Base-by-base conservation (phyloP, 1,284 basidiomycete species). In the Naganishia albida region DNA sequence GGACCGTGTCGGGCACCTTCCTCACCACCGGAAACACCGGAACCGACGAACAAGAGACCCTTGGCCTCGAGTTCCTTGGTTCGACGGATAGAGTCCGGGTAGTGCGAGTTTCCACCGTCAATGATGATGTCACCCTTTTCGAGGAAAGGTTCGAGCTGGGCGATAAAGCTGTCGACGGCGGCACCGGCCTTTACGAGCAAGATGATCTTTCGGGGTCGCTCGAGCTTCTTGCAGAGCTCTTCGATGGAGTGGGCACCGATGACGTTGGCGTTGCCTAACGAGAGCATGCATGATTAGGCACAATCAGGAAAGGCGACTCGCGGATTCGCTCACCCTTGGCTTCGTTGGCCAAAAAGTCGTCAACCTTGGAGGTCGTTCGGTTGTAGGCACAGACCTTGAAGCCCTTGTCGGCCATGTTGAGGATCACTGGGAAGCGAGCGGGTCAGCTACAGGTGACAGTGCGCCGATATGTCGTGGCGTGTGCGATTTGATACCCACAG, bases 321-420 rank as follows among this genome's bases (percentile, higher is more conserved):
- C n/a, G n/a, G n/a, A n/a, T 13, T 30, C 23, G 15, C 76, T 71
- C 64, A 93, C 94, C 95, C 86, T 98, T 98, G 70, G 96, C 96
- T 83, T 99, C 93, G 80, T 97, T 93, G 70, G 84, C 87, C 69
- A 99, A 86, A 86, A 99, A 99, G 79, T 86, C 78, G 80, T 97
- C 93, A 72, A 99, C 94, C 82, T 99, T 99, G 83, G 87, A 88
- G 73, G 88, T 90, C 54, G 95, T 99, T 74, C 95, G 90, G 85
- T 99, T 99, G 85, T 90, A 99, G 26, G 92, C 93, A 72, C 92
- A 88, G 74, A 99, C 96, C 71, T 83, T 93, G 84, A 93, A 99
- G 62, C 96, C 96, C 83, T 99, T 98, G 85, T 98, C 95, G 80
- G 94, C 94, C 90, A 96, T 96, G 85, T 96, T 96, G 72, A 96